Conservation (phyloP, 1,284 basidiomycete species). For the Rhodotorula sp. region DNA sequence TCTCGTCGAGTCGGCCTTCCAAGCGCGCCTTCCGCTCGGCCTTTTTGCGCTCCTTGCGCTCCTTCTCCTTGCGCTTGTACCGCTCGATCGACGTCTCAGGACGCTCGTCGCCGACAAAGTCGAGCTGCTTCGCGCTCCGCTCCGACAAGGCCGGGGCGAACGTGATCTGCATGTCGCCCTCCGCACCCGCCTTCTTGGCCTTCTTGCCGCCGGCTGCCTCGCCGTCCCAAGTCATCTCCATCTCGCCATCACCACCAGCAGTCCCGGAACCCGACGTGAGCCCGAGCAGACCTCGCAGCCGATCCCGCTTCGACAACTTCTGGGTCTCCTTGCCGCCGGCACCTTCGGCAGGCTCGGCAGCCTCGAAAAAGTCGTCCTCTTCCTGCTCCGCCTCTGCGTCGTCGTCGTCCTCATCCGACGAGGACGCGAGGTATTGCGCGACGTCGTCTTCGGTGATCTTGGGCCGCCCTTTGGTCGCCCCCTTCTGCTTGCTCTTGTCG, state of each 20-base stretch:
- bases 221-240: constrained; percentile 36
- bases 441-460: constrained; percentile 90
- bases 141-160: constrained; percentile 75
- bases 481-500: constrained; percentile 36
- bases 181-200: constrained; percentile 22
- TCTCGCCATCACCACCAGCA: background rate
- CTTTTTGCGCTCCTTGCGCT: constrained; percentile 71
- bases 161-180: constrained; percentile 77
- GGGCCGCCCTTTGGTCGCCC: constrained; percentile 54
- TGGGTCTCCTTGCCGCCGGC: constrained; percentile 19
- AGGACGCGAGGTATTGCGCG: constrained; percentile 72
- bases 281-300: constrained; percentile 32
- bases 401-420: constrained; percentile 58
- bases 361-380: constrained; percentile 49
- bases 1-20: constrained; percentile 40
- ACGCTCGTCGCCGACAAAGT: constrained; percentile 45
- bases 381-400: constrained; percentile 46
- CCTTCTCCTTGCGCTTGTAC: constrained; percentile 81
- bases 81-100: constrained; percentile 75
- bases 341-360: constrained; percentile 32
- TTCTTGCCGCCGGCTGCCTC: constrained; percentile 17
- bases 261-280: constrained; percentile 20
- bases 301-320: constrained; percentile 29
- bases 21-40: constrained; percentile 51
- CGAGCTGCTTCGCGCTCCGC: constrained; percentile 42